Percentiles rank a stretch among this genome's conserved stretches.
Evolutionary conservation across 345 rosid species (phyloP).

Genomic region (Linum usitatissimum): DNA sequence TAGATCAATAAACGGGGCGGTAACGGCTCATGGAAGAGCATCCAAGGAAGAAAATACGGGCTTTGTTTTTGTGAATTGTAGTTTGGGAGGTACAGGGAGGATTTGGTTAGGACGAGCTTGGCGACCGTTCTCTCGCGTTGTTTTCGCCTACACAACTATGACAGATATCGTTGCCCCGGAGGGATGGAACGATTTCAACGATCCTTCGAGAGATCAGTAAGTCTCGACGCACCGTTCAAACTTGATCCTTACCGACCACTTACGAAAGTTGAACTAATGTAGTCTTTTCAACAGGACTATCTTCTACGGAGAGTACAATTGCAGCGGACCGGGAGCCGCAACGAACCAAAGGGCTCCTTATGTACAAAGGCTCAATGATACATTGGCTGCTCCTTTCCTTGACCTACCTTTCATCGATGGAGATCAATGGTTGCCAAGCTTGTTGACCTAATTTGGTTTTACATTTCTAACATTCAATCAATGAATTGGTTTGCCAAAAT

Average conservation of each 20-base stretch:
- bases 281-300: slow-evolving; percentile 43
- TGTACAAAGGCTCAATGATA: slow-evolving; percentile 52
- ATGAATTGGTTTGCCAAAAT: neutral
- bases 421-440: slow-evolving; percentile 52
- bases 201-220: slow-evolving; percentile 70
- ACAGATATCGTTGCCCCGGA: slow-evolving; percentile 67
- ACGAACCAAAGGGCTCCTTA: slow-evolving; percentile 43
- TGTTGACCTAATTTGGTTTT: neutral
- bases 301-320: slow-evolving; percentile 66
- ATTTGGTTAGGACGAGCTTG: slow-evolving; percentile 92
- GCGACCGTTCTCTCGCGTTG: slow-evolving; percentile 72
- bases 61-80: slow-evolving; percentile 50
- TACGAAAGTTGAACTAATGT: no score
- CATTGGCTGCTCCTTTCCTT: slow-evolving; percentile 47
- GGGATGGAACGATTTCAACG: slow-evolving; percentile 89
- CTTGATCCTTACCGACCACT: no score
- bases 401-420: slow-evolving; percentile 52
- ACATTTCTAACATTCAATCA: neutral
- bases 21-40: slow-evolving; percentile 73
- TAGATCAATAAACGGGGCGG: slow-evolving; percentile 55
- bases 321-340: slow-evolving; percentile 64
- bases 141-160: slow-evolving; percentile 52
- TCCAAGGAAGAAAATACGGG: slow-evolving; percentile 71
- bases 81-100: slow-evolving; percentile 70
- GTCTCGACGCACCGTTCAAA: slow-evolving; percentile 19